These are phyloP conservation scores for Arabidopsis thaliana DNA, from an alignment of 345 rosid genomes.

Conservation along the genomic window DNA sequence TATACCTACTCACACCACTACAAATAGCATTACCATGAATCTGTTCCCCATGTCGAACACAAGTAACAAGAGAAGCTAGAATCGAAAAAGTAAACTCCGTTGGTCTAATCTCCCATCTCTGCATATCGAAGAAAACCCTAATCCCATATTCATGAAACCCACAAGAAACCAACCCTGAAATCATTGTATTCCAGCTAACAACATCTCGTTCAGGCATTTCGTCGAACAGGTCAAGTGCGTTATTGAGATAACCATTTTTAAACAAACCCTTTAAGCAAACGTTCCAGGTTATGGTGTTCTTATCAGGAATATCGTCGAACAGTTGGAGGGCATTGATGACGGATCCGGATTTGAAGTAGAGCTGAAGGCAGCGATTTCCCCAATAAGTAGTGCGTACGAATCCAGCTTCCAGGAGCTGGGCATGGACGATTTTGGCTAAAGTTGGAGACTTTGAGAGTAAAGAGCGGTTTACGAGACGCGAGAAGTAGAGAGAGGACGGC, in stretches of 20 bases:
- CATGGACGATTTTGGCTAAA: constrained; percentile 54
- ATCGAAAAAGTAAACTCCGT: constrained; percentile 67
- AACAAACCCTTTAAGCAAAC: constrained; percentile 58
- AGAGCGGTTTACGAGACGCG: constrained; percentile 56
- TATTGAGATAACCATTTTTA: constrained; percentile 29
- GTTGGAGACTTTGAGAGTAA: constrained; percentile 47
- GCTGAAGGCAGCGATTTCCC: constrained; percentile 72
- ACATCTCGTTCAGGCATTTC: constrained; percentile 73
- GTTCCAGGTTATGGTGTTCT: constrained; percentile 71
- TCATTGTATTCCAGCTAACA: constrained; percentile 76
- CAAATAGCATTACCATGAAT: constrained; percentile 64
- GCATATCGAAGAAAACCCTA: constrained; percentile 59
- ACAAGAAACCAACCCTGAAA: constrained; percentile 54
- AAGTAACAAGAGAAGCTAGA: constrained; percentile 53
- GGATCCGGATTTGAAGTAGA: constrained; percentile 58
- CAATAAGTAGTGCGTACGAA: constrained; percentile 52
- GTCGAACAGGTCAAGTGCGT: constrained; percentile 58
- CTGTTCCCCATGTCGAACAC: constrained; percentile 60
- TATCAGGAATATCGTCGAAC: constrained; percentile 55
- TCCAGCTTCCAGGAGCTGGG: constrained; percentile 66
- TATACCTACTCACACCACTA: constrained; percentile 47
- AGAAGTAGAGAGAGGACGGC: constrained; percentile 47
- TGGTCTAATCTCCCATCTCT: constrained; percentile 48
- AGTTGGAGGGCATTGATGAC: constrained; percentile 47
- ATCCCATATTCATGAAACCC: constrained; percentile 51